Base-by-base conservation (phyloP, 2,329 filamentous ascomycete genomes). In the Neofusicoccum kwambonambiense region DNA sequence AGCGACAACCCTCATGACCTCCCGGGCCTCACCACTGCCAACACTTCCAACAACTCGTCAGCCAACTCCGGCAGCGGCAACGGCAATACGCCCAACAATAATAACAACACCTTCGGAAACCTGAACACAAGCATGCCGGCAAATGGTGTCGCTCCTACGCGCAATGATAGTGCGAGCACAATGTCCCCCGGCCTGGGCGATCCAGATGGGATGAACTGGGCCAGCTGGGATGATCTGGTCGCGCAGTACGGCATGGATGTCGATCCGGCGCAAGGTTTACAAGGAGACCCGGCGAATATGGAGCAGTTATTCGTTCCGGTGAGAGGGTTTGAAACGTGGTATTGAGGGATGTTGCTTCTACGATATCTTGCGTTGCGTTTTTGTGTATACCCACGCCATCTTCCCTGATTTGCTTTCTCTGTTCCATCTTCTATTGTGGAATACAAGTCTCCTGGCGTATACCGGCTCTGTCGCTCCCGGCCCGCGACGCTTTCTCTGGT, bases 211-310 rank as follows among this genome's bases (percentile, higher is more conserved):
- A 78, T 83, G 67, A 78, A 83, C 58, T 83, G 81, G 81, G 75
- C 80, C 45, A 77, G 74, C 42, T 83, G 80, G 79, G 81, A 83
- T 50, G 78, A 82, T 67, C 73, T 83, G 65, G 80, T 83, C 2
- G 71, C 72, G 31, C 77, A 83, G 64, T 82, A 80, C 64, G 80
- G 78, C 6, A 77, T 79, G 69, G 78, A 82, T n/a, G 72, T 77
- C 3, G 74, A 65, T 7, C 49, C 42, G 13, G 64, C 60, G n/a
- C 61, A 64, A 31, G 58, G 35, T 3, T n/a, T 50, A 2, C 13
- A 34, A 5, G 58, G 58, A n/a, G 58, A 51, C n/a, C 3, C 34
- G 12, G 4, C 15, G 7, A 34, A 22, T 6, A 62, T 22, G 35
- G 47, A 63, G 49, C 61, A 63, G 15, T 3, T 39, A 4, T 63